A percentile compares a stretch with the other conserved stretches of the same genome.
Evolutionary conservation across 1,139 yeast genomes (phyloP).

Genomic region (Taphrina betulina): DNA sequence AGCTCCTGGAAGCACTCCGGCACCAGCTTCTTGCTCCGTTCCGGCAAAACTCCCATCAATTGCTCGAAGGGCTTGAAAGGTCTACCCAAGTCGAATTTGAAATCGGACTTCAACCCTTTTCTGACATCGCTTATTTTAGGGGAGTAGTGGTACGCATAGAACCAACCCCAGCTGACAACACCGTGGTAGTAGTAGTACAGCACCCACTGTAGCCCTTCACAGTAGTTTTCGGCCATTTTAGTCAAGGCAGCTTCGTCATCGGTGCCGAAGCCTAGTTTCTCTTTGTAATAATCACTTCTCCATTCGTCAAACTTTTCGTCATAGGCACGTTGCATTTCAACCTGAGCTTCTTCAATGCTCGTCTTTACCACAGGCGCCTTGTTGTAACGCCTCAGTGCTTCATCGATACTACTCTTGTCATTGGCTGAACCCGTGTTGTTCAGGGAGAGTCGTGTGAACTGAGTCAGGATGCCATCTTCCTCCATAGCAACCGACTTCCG

Average conservation of each 20-base stretch:
- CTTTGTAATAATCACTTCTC: constrained; percentile 79
- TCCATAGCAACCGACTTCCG: constrained; percentile 64
- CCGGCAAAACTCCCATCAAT: constrained; percentile 96
- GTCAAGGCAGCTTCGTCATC: constrained; percentile 54
- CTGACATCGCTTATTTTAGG: constrained; percentile 87
- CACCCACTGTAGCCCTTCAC: constrained; percentile 97
- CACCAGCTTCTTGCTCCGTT: constrained; percentile 76
- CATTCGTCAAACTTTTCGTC: constrained; percentile 64
- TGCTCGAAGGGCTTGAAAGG: constrained; percentile 96
- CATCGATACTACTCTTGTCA: constrained; percentile 39
- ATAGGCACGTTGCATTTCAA: constrained; percentile 43
- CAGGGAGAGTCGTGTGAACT: constrained; percentile 23
- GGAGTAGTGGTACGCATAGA: constrained; percentile 79
- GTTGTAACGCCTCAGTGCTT: constrained; percentile 55
- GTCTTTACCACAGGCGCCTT: constrained; percentile 65
- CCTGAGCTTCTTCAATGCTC: constrained; percentile 61
- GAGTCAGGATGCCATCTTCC: constrained; percentile 50
- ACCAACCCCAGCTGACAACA: constrained; percentile 95
- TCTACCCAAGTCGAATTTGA: constrained; percentile 63
- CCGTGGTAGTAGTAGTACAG: constrained; percentile 85
- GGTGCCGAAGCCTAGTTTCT: constrained; percentile 68
- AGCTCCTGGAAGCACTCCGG: constrained; percentile 73
- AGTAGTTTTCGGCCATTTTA: constrained; percentile 71
- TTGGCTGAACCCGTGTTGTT: constrained; percentile 38
- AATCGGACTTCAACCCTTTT: constrained; percentile 57